Evolutionary conservation across 1,284 basidiomycete genomes (phyloP), one percentile per base, ranked within the genome.

Genomic region (Puccinia hordei): DNA sequence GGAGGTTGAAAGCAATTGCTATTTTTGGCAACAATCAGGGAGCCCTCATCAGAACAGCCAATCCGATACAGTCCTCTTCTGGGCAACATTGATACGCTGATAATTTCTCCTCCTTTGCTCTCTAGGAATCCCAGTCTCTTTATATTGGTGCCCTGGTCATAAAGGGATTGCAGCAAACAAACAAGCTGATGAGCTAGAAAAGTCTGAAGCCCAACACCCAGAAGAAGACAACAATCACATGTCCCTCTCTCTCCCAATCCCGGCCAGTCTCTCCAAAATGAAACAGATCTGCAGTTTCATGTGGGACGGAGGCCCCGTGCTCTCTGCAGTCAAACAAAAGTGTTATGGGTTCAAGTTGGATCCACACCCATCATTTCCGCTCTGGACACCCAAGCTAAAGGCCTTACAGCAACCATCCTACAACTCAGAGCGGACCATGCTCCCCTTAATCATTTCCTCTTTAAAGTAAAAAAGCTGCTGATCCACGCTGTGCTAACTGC

Each of bases 11-110:
- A 13, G n/a, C 19, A 1, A 19, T 27, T n/a, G 68, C 68, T 8
- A 71, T 71, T 22, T 71, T 71, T 24, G 19, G 46, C 19, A 49
- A 72, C 51, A 72, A 53, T 33, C 69, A 72, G 35, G 69, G 69
- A 1, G 49, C 51, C 22, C 33, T 72, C 3, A 72, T 30, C n/a
- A 13, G 22, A 30, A 27, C 51, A 35, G 33, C 44, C 10, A 30
- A 72, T 30, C 44, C 46, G 19, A 24, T 22, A 6, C 6, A 30
- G 13, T 19, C 69, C n/a, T n/a, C 69, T 10, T 15, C 44, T 2
- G 71, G 71, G n/a, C 71, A 73, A 55, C 71, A 73, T 15, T 15
- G 55, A 24, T 33, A 53, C 35, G 35, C 53, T 33, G 35, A 73
- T 15, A 73, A 27, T 35, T 55, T 17, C 27, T 33, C 44, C 17